A percentile compares a stretch with the other conserved stretches of the same genome.
Evolutionary conservation across 2,329 filamentous ascomycete genomes (phyloP).

Genomic region (Myriosclerotinia scirpicola): DNA sequence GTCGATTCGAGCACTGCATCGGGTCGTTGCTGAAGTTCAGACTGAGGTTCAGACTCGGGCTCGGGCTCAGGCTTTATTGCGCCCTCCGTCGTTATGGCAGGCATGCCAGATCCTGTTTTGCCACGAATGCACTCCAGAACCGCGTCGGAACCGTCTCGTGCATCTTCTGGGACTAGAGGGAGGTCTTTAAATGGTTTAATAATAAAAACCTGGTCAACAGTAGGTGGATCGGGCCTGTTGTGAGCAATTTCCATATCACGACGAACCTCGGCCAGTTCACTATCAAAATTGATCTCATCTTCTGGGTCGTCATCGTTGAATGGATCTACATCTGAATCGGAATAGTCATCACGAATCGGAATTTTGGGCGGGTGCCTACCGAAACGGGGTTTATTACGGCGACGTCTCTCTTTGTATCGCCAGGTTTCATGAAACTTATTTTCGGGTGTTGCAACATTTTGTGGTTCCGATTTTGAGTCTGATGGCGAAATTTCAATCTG

Average conservation of each 20-base stretch:
- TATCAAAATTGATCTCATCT: slow-evolving; percentile 38
- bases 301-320: slow-evolving; percentile 38
- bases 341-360: slow-evolving; percentile 25
- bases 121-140: not conserved
- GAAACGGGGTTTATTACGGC: slow-evolving; percentile 29
- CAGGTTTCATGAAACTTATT: slow-evolving; percentile 5
- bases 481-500: not conserved
- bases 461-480: not conserved
- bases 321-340: slow-evolving; percentile 38
- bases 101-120: too few species aligned
- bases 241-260: slow-evolving; percentile 29
- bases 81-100: not conserved
- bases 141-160: slow-evolving; percentile 1
- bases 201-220: slow-evolving; percentile 24
- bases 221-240: slow-evolving; percentile 31
- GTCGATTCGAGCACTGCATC: not conserved
- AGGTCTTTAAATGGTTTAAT: slow-evolving; percentile 30
- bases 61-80: too few species aligned
- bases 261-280: slow-evolving; percentile 37
- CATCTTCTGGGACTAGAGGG: slow-evolving; percentile 16
- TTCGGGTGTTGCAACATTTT: not conserved
- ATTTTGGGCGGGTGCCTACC: slow-evolving; percentile 29
- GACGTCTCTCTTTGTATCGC: slow-evolving; percentile 6
- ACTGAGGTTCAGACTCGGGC: not conserved
- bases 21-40: not conserved